These are phyloP conservation scores for Onygenales sp. DNA, from an alignment of 2,329 filamentous ascomycete genomes.

Conservation along the genomic window DNA sequence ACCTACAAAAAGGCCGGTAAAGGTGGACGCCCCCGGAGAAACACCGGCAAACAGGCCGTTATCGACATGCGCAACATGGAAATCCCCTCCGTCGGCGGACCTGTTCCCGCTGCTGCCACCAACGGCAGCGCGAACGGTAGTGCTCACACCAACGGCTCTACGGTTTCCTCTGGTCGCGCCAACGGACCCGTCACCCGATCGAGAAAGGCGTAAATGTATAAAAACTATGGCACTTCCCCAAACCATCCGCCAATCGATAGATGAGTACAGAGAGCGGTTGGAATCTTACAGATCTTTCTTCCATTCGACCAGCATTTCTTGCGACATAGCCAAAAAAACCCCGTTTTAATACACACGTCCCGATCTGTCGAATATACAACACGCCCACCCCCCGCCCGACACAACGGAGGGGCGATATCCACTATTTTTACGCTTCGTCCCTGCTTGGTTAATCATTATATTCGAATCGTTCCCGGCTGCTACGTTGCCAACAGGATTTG, in stretches of 20 bases:
- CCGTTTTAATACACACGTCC: no score
- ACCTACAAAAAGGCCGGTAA: constrained; percentile 62
- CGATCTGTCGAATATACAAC: neutral
- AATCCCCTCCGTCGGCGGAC: constrained; percentile 34
- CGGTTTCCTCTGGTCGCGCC: constrained; percentile 29
- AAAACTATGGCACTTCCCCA: neutral
- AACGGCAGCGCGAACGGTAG: constrained; percentile 9
- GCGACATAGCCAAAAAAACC: no score
- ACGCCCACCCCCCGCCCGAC: neutral
- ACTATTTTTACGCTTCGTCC: neutral
- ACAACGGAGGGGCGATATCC: neutral
- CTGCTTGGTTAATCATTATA: neutral
- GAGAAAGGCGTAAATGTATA: constrained; percentile 34
- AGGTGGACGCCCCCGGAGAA: constrained; percentile 29
- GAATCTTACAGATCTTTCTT: no score
- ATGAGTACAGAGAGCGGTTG: no score
- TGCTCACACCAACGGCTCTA: constrained; percentile 8
- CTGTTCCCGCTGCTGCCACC: constrained; percentile 20
- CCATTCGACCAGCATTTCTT: no score
- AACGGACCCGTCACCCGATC: constrained; percentile 38
- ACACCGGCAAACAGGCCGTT: constrained; percentile 71
- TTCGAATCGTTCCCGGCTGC: neutral
- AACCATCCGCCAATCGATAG: neutral
- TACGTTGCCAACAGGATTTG: neutral
- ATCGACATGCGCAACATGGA: constrained; percentile 75